Conservation (phyloP, 1,139 yeast species). For the Barnettozyma hawaiiensis region DNA sequence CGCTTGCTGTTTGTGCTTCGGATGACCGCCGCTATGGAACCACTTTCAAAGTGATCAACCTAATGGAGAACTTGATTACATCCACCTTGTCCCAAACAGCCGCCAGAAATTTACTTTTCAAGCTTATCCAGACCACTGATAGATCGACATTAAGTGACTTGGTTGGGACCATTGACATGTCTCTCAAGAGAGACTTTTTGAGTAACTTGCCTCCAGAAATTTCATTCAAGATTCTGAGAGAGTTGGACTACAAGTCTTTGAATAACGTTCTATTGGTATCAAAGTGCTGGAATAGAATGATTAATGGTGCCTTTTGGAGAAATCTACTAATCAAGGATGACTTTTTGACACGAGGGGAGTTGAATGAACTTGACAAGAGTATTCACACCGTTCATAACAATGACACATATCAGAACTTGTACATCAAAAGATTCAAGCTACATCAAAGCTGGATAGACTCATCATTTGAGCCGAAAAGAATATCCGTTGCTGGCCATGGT, state of each 20-base stretch:
- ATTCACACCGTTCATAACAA: slow-evolving; percentile 10
- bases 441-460: slow-evolving; percentile 82
- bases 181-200: slow-evolving; percentile 69
- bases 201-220: slow-evolving; percentile 71
- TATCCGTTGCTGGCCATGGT: slow-evolving; percentile 70
- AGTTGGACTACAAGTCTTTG: slow-evolving; percentile 61
- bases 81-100: slow-evolving; percentile 15
- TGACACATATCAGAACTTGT: slow-evolving; percentile 20
- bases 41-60: slow-evolving; percentile 26
- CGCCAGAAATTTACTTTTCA: slow-evolving; percentile 42
- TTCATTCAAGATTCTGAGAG: slow-evolving; percentile 59
- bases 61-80: slow-evolving; percentile 28
- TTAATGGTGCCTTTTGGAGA: slow-evolving; percentile 59
- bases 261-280: slow-evolving; percentile 62
- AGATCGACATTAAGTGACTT: slow-evolving; percentile 67
- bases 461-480: slow-evolving; percentile 58
- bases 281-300: slow-evolving; percentile 58
- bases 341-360: slow-evolving; percentile 35
- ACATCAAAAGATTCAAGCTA: slow-evolving; percentile 51
- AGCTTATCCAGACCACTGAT: slow-evolving; percentile 57
- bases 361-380: slow-evolving; percentile 14
- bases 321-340: slow-evolving; percentile 49
- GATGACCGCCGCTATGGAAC: neutral
- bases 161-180: slow-evolving; percentile 49
- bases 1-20: neutral